These are phyloP conservation scores for Hypoxylon subgilvum DNA, from an alignment of 495 filamentous ascomycete species.

Conservation along the genomic window DNA sequence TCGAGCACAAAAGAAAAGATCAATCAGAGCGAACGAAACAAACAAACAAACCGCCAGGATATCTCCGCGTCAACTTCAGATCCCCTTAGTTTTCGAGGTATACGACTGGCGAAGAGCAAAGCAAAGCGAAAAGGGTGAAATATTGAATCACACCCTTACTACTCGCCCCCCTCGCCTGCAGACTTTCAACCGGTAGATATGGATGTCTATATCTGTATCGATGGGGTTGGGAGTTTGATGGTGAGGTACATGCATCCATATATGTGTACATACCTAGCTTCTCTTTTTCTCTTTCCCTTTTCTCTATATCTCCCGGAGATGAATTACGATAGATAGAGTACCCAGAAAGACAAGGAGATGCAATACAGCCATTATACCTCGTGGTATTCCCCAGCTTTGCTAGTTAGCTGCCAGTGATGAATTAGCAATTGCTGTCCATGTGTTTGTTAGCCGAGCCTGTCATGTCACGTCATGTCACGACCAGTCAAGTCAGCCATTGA, in stretches of 20 bases:
- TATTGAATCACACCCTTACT: slow-evolving; percentile 43
- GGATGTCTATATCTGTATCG: slow-evolving; percentile 38
- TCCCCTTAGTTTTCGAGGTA: slow-evolving; percentile 73
- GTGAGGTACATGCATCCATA: slow-evolving; percentile 73
- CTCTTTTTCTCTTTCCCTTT: neutral
- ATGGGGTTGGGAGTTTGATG: slow-evolving; percentile 73
- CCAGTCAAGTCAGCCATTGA: no score
- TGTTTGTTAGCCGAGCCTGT: no score
- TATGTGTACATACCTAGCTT: neutral
- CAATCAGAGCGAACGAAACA: slow-evolving; percentile 1
- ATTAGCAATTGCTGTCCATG: no score
- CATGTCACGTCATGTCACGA: no score
- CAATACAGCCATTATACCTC: no score
- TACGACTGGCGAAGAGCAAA: slow-evolving; percentile 75
- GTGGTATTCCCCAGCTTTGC: no score
- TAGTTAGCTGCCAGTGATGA: no score
- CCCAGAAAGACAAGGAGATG: no score
- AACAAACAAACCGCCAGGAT: slow-evolving; percentile 58
- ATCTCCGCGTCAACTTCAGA: slow-evolving; percentile 74
- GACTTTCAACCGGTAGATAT: slow-evolving; percentile 63
- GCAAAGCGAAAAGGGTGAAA: slow-evolving; percentile 40
- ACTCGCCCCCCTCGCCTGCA: slow-evolving; percentile 66
- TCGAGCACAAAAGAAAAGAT: neutral
- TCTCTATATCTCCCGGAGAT: no score
- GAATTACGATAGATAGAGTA: no score